These are phyloP conservation scores for Salix dunnii DNA, from an alignment of 345 rosid genomes.

Conservation along the genomic window DNA sequence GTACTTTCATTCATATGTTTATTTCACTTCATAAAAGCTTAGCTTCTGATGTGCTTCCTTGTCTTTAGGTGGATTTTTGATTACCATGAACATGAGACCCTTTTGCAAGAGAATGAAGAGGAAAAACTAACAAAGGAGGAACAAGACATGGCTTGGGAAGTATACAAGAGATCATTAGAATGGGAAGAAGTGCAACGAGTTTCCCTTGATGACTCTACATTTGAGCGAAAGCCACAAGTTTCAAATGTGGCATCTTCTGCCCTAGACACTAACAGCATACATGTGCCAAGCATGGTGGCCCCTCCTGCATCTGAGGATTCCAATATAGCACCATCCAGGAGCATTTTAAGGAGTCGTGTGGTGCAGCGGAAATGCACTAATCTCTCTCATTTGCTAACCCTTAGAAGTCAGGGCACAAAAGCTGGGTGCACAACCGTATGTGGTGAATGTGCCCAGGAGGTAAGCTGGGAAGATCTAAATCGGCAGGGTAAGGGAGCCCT, in stretches of 20 bases:
- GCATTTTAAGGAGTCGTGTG: constrained; percentile 47
- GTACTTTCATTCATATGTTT: neutral
- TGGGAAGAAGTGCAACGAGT: constrained; percentile 93
- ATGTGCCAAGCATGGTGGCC: constrained; percentile 9
- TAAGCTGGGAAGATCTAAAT: constrained; percentile 67
- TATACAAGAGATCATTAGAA: constrained; percentile 58
- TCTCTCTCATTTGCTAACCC: constrained; percentile 78
- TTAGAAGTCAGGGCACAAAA: constrained; percentile 84
- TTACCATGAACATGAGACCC: constrained; percentile 96
- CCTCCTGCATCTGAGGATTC: neutral
- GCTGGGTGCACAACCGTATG: constrained; percentile 74
- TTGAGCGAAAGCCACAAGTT: constrained; percentile 39
- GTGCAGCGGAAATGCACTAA: constrained; percentile 71
- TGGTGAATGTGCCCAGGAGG: constrained; percentile 86
- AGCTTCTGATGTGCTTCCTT: neutral
- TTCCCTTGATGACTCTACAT: constrained; percentile 49
- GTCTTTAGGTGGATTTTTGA: constrained; percentile 75
- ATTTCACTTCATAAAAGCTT: neutral
- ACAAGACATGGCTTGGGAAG: constrained; percentile 99
- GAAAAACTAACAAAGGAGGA: constrained; percentile 97
- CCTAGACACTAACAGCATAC: constrained; percentile 22
- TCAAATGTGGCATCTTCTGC: constrained; percentile 28
- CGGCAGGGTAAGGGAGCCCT: constrained; percentile 36
- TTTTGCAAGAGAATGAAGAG: constrained; percentile 97
- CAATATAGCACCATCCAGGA: constrained; percentile 19